Evolutionary conservation across 2,329 filamentous ascomycete genomes (phyloP).

Genomic region (Xylariaceae sp.): DNA sequence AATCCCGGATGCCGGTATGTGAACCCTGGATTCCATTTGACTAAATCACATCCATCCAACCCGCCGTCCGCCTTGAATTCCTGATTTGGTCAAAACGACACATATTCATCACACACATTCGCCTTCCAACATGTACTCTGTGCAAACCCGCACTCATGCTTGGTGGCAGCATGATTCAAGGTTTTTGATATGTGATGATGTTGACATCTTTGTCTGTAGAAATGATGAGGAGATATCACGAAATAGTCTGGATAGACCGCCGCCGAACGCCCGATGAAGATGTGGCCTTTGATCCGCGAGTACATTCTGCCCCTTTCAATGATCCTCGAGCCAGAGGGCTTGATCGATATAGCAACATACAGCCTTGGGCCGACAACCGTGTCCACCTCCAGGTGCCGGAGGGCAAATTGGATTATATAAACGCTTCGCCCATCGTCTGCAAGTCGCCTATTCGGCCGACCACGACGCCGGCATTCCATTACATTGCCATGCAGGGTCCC

Average conservation of each 20-base stretch:
- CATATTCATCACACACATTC: no score
- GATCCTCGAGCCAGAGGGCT: constrained; percentile 47
- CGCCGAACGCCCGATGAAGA: constrained; percentile 31
- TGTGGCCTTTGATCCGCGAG: no score
- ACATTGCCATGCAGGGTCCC: constrained; percentile 93
- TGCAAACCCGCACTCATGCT: no score
- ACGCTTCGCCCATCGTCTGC: constrained; percentile 67
- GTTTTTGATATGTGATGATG: no score
- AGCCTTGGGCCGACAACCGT: constrained; percentile 83
- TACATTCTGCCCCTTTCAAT: constrained; percentile 45
- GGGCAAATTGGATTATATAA: constrained; percentile 71
- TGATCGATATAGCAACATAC: constrained; percentile 86
- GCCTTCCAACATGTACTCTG: no score
- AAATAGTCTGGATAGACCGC: constrained; percentile 50
- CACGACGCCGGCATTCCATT: constrained; percentile 46
- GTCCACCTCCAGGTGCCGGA: constrained; percentile 74
- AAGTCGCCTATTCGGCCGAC: constrained; percentile 37
- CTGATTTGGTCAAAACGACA: no score
- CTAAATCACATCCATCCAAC: no score
- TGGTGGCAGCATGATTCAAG: no score
- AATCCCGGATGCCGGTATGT: no score
- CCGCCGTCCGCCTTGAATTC: no score
- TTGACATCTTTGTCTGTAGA: no score
- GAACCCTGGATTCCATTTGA: no score
- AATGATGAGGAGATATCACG: constrained; percentile 38